phyloP scores from a whole-genome alignment of 2,329 filamentous ascomycete species.

The Nemania sp. region DNA sequence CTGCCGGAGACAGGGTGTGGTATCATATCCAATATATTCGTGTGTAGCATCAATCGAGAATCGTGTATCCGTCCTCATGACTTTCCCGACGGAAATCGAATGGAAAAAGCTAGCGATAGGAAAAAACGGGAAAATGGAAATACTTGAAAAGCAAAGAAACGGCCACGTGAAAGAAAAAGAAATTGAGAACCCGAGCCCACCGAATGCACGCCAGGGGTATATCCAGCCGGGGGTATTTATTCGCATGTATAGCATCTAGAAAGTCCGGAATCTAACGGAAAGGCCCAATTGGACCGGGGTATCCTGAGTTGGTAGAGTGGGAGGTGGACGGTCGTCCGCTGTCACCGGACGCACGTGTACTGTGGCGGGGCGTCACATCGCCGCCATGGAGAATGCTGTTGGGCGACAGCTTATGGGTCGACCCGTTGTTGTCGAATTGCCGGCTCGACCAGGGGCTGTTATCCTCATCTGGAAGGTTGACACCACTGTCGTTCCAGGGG shows the following conservation, averaged over 20 bases:
- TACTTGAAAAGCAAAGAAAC: background rate
- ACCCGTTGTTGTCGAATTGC: constrained; percentile 64
- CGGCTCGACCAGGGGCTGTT: constrained; percentile 63
- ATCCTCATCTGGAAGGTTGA: constrained; percentile 90
- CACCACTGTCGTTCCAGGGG: constrained; percentile 96
- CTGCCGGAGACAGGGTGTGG: constrained; percentile 39
- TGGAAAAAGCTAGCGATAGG: constrained; percentile 11
- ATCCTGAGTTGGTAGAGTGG: constrained; percentile 94
- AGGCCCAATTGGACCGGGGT: constrained; percentile 89
- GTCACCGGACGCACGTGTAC: constrained; percentile 81
- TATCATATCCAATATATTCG: constrained; percentile 41
- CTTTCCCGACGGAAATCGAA: constrained; percentile 30
- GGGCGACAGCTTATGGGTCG: constrained; percentile 63
- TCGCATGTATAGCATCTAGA: constrained; percentile 55
- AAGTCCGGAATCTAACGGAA: constrained; percentile 72
- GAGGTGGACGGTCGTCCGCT: constrained; percentile 92
- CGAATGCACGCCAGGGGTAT: constrained; percentile 65
- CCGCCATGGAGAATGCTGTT: constrained; percentile 68
- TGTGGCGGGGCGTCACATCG: constrained; percentile 82
- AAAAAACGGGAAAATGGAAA: constrained; percentile 1
- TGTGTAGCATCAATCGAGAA: constrained; percentile 38
- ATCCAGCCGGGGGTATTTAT: constrained; percentile 63
- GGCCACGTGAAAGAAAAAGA: constrained; percentile 19
- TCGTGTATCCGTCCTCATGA: constrained; percentile 35
- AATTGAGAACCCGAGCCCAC: constrained; percentile 46